Conservation (phyloP, 352 stramenopile species). For the Blastocystis hominis region DNA sequence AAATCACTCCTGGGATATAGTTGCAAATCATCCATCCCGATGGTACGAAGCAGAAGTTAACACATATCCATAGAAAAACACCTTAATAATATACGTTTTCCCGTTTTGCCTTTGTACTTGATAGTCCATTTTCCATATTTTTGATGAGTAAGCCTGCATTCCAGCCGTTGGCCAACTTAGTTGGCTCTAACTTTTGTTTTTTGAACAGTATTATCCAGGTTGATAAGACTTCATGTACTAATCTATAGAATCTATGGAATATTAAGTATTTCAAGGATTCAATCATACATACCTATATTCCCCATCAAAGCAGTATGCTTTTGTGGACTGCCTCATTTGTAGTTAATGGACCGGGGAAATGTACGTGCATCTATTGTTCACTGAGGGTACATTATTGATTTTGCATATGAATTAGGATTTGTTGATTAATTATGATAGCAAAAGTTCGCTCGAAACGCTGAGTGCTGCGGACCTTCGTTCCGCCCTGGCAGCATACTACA, state of each 20-base stretch:
- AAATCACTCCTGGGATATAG: no score
- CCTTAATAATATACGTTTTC: no score
- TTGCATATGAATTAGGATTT: background rate
- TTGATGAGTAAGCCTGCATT: constrained; percentile 46
- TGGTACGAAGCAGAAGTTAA: no score
- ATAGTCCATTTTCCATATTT: background rate
- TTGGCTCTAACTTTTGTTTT: constrained; percentile 47
- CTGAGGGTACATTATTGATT: background rate
- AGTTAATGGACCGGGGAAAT: constrained; percentile 27
- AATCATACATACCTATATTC: constrained; percentile 17
- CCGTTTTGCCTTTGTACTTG: no score
- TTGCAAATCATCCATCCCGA: no score
- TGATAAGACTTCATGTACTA: background rate
- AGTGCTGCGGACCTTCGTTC: constrained; percentile 8
- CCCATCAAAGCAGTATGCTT: constrained; percentile 25
- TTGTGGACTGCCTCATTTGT: background rate
- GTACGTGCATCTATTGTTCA: constrained; percentile 35
- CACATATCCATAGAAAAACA: no score
- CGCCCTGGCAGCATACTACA: constrained; percentile 7
- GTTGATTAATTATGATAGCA: background rate
- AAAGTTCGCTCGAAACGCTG: constrained; percentile 10
- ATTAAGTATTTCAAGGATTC: constrained; percentile 48
- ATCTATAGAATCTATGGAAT: constrained; percentile 35
- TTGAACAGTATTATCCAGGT: constrained; percentile 54
- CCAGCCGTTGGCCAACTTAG: constrained; percentile 35